Base-by-base conservation (phyloP, 495 filamentous ascomycete species). In the Aspergillus biplanus region DNA sequence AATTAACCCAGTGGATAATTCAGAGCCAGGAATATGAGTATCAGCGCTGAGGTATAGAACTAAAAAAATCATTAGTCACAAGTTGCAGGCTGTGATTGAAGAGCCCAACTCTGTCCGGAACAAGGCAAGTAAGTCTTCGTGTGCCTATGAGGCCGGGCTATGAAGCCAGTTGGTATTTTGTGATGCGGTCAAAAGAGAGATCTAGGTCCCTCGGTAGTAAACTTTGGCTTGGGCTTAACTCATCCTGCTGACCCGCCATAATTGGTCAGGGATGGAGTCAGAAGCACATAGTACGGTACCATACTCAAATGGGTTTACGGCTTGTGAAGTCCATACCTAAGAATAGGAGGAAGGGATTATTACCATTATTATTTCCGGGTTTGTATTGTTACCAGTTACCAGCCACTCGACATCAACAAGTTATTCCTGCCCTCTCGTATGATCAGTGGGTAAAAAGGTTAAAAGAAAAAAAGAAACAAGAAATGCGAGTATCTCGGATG, bases 191-290 rank as follows among this genome's bases (percentile, higher is more conserved):
- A 44, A 44, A 44, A 44, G 39, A 44, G 39, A 44, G 39, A 44
- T 44, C 39, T 4, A 44, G 13, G 37, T 44, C 39, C 39, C 39
- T 44, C 39, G 39, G 39, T 6, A 44, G 39, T 44, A 15, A 44
- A 12, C n/a, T 44, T 44, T 44, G 39, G 39, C 39, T 44, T 44
- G 39, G 39, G 39, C 39, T 44, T 44, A 44, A 44, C 39, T 44
- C 39, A 44, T 44, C 39, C 39, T 44, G 6, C 39, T 44, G 39
- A 44, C 39, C 8, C 39, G 39, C 39, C 39, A 15, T 12, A 6
- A 44, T 44, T 44, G 39, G 39, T 44, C 39, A 12, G 39, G n/a
- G 39, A 44, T 44, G 39, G 39, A 4, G 8, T 4, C 11, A 13
- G 39, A 44, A 44, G 39, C 39, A 44, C 39, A 44, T 6, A 15